Evolutionary conservation across 139 green algal species (phyloP), one percentile per base, ranked within the genome.

Genomic region (Haematococcus sp.): DNA sequence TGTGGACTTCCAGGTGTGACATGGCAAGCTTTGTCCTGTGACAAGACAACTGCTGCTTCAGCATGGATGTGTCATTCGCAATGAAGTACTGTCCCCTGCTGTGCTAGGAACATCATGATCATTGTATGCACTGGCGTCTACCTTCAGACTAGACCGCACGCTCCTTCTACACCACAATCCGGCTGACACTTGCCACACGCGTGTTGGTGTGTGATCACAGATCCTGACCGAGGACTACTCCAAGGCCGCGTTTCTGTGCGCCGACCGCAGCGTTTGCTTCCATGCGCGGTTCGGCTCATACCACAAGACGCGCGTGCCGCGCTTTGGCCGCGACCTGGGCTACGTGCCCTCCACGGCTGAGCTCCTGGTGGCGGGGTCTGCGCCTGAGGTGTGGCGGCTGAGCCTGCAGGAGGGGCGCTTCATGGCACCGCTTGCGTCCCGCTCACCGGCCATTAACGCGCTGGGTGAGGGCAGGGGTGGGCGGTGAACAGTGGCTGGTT

Each of bases 251-350:
- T 95, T 99, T 73, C 78, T 99, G 20, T 97, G 92, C 76, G 76
- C 76, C 7, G 96, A 99, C 80, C 81, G 92, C 35, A 89, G 78
- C 34, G 23, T 99, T 15, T 75, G 71, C 30, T 93, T 99, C 69
- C 96, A 99, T 77, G 94, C 96, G 13, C 83, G 87, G 46, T 98
- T 94, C 79, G 96, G 96, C 40, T 74, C 79, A 9, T 94, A 99
- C 84, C 93, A 95, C 87, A 88, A 86, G 49, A 90, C 81, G 0
- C 82, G 95, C 15, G 76, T 93, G 25, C 91, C 90, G 25, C 79
- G 77, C 46, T 79, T 74, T 66, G 95, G 95, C 31, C 84, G 95
- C 2, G 90, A 93, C 76, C 68, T 98, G 35, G 87, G 89, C 0
- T 99, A 98, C 82, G 80, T 79, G 35, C 77, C 87, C 17, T 81